These are phyloP conservation scores for Clavispora phyllophila DNA, from an alignment of 805 yeast species.

Conservation along the genomic window DNA sequence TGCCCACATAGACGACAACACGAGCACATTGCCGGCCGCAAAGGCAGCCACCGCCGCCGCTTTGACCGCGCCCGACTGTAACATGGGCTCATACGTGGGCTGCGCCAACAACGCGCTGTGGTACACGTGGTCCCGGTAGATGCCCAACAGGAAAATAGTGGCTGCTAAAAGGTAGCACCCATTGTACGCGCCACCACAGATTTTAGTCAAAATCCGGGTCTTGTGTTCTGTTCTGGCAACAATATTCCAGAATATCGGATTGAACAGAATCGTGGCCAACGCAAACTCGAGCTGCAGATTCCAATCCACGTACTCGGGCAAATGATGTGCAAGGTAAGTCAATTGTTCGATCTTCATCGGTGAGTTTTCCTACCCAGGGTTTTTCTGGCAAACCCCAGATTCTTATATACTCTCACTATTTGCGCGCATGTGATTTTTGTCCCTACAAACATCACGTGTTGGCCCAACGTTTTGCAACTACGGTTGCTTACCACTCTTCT, in stretches of 20 bases:
- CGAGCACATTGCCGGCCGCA: constrained; percentile 73
- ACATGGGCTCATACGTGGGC: constrained; percentile 55
- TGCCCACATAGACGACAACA: constrained; percentile 80
- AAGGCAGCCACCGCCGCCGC: constrained; percentile 54
- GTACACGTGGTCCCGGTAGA: constrained; percentile 71
- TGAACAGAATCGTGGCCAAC: constrained; percentile 70
- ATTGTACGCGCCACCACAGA: constrained; percentile 57
- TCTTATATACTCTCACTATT: not conserved
- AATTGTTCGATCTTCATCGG: constrained; percentile 11
- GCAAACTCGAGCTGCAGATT: constrained; percentile 28
- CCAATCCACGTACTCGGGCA: constrained; percentile 11
- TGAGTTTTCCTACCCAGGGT: not conserved
- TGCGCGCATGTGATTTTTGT: constrained; percentile 1
- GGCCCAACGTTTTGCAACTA: not conserved
- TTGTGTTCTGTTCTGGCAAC: constrained; percentile 85
- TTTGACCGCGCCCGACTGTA: constrained; percentile 33
- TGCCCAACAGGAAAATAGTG: constrained; percentile 81
- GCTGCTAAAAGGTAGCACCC: constrained; percentile 86
- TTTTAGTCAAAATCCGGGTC: constrained; percentile 68
- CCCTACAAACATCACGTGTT: not conserved
- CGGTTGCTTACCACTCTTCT: too few relatives aligned
- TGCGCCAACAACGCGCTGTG: constrained; percentile 69
- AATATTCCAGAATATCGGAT: constrained; percentile 93
- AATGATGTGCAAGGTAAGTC: constrained; percentile 8
- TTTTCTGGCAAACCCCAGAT: not conserved